phyloP scores from a whole-genome alignment of 2,329 filamentous ascomycete species.

The Aspergillaceae sp. region DNA sequence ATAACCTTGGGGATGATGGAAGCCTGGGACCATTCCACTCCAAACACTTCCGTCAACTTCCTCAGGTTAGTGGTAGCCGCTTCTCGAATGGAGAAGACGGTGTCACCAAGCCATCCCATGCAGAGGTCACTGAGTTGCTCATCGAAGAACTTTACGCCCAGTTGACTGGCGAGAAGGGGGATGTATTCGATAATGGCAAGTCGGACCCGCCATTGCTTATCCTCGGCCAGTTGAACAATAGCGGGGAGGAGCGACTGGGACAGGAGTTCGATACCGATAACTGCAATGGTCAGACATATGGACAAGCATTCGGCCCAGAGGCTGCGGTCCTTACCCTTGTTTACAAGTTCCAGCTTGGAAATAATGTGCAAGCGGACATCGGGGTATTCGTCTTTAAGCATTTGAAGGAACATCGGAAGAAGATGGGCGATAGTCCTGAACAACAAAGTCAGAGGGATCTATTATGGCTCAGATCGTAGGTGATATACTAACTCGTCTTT shows the following conservation, averaged over 20 bases:
- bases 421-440: slow-evolving; percentile 86
- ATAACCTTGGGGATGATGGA: slow-evolving; percentile 98
- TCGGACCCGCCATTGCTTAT: slow-evolving; percentile 98
- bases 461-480: neutral
- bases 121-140: slow-evolving; percentile 92
- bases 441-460: slow-evolving; percentile 11
- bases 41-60: slow-evolving; percentile 97
- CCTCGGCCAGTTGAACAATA: slow-evolving; percentile 93
- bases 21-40: slow-evolving; percentile 92
- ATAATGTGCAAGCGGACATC: slow-evolving; percentile 98
- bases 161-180: slow-evolving; percentile 84
- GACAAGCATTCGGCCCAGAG: neutral
- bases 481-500: slow-evolving; percentile 73
- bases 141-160: slow-evolving; percentile 96
- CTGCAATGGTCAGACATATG: slow-evolving; percentile 36
- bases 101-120: slow-evolving; percentile 98
- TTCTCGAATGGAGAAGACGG: slow-evolving; percentile 96
- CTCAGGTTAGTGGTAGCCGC: slow-evolving; percentile 95
- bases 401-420: slow-evolving; percentile 96
- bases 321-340: slow-evolving; percentile 59
- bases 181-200: slow-evolving; percentile 99
- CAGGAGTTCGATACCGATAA: slow-evolving; percentile 94
- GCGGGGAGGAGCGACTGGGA: slow-evolving; percentile 94
- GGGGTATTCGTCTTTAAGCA: slow-evolving; percentile 99
- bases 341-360: slow-evolving; percentile 97